Base-by-base conservation (phyloP, 768 basidiomycete genomes). In the Rubroboletus satanas region DNA sequence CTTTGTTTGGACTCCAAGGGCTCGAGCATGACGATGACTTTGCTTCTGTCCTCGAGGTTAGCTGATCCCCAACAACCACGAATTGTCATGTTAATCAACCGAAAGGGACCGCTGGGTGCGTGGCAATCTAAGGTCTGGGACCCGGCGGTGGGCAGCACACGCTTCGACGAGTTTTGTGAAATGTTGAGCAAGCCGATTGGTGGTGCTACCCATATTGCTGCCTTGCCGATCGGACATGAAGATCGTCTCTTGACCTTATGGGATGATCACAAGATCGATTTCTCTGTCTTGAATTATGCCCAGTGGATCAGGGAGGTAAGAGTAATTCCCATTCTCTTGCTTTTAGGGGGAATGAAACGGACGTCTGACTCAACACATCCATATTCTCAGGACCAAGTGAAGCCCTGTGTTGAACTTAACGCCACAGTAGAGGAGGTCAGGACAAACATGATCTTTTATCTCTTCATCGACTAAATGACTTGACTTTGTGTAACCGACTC, bases 81-180 rank as follows among this genome's bases (percentile, higher is more conserved):
- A 58, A 32, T 21, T 33, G 11, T 23, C 18, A 49, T 48, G 29
- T 55, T 58, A 12, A 53, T 26, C 17, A 23, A 52, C 29, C 49
- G 29, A 42, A 43, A 90, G 81, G 65, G 60, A 41, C 87, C 90
- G 4, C 75, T 93, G 28, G 81, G 79, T 1, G 72, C 69, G 7
- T 96, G 93, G 90, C 95, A 98, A 73, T 77, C 75, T 0, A 88
- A 87, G 70, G 87, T 86, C 66, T 98, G 94, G 95, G 88, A 96
- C 67, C 87, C 89, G 0, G 71, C 72, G 14, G 81, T 88, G 45
- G 80, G 78, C 7, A 86, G 80, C 62, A 79, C 77, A 1, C 66
- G 49, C 1, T 93, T 90, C 57, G 84, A 88, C 48, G 72, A 82
- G 32, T 92, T 92, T 65, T 93, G 90, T 64, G 71, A 69, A 31